Base-by-base conservation (phyloP, 495 filamentous ascomycete species). In the Xanthoparmelia taractica region DNA sequence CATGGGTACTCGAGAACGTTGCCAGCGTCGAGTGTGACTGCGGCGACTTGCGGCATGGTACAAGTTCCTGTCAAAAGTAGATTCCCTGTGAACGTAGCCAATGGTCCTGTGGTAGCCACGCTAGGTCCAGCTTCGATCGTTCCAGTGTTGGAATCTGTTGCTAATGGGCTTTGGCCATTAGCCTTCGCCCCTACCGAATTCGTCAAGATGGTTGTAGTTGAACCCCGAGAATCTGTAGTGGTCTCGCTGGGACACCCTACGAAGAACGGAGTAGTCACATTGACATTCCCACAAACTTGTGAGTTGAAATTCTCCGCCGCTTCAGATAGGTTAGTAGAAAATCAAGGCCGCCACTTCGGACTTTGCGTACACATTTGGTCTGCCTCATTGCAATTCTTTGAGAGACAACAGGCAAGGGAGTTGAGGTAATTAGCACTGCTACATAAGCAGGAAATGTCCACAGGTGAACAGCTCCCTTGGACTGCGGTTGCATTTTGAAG, bases 391-490 rank as follows among this genome's bases (percentile, higher is more conserved):
- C 70, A 71, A 27, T 58, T 56, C 54, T 54, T 57, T 4, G 67
- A 61, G 12, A 72, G 38, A 61, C 70, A 72, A 36, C 70, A 72
- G 10, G 61, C 60, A 34, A 72, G 54, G 25, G 57, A 36, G 43
- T 66, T 50, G 33, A 65, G 38, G 40, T 69, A 72, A 8, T 60
- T n/a, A 20, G 33, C 4, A 54, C 59, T 71, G 27, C 13, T 64
- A 58, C 70, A 72, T 17, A 70, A 57, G 23, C 70, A 72, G 63
- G 54, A 54, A 15, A 72, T 61, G 58, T 72, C 69, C 25, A 61
- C 60, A 23, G 43, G 27, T 10, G 55, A 31, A 59, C 69, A 72
- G 7, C 41, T 40, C 15, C 41, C 63, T 36, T 60, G 63, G 8
- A 27, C 20, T 1, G 29, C 47, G 4, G 57, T 47, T 4, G 66